Evolutionary conservation across 495 filamentous ascomycete species (phyloP).

Genomic region (Xylaria curta): DNA sequence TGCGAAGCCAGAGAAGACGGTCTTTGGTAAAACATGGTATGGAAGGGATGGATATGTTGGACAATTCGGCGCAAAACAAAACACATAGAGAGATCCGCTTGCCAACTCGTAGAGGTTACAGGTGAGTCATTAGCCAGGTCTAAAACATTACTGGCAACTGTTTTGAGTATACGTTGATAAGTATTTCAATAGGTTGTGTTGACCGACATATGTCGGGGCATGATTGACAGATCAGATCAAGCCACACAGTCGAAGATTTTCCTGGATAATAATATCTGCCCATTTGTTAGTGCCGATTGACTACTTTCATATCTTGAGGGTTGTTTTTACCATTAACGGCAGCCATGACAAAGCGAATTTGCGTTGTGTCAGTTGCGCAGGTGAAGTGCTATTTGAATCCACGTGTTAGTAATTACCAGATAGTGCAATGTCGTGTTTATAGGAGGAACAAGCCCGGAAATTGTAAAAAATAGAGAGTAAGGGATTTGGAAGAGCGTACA

Average conservation of each 20-base stretch:
- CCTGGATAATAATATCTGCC: conserved; percentile 99
- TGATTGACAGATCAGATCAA: conserved; percentile 72
- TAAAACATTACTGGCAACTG: conserved; percentile 40
- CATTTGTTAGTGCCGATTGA: not conserved
- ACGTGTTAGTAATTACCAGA: conserved; percentile 1
- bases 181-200: conserved; percentile 32
- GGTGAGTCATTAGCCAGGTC: conserved; percentile 44
- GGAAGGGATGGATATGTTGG: conserved; percentile 27
- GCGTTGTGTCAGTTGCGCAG: conserved; percentile 95
- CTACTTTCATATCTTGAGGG: not conserved
- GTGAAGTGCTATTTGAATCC: conserved; percentile 64
- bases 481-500: not conserved
- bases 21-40: conserved; percentile 28
- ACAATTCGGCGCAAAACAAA: conserved; percentile 42
- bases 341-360: conserved; percentile 99
- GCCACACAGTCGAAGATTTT: conserved; percentile 97
- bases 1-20: conserved; percentile 29
- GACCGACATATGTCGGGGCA: conserved; percentile 16
- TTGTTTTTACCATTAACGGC: conserved; percentile 88
- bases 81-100: conserved; percentile 40
- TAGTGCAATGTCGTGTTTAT: not conserved
- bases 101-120: conserved; percentile 40
- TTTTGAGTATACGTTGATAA: conserved; percentile 32
- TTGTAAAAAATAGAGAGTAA: not conserved
- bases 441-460: not conserved